These are phyloP conservation scores for Lantana camara DNA, from an alignment of 257 asterid genomes.

Conservation along the genomic window DNA sequence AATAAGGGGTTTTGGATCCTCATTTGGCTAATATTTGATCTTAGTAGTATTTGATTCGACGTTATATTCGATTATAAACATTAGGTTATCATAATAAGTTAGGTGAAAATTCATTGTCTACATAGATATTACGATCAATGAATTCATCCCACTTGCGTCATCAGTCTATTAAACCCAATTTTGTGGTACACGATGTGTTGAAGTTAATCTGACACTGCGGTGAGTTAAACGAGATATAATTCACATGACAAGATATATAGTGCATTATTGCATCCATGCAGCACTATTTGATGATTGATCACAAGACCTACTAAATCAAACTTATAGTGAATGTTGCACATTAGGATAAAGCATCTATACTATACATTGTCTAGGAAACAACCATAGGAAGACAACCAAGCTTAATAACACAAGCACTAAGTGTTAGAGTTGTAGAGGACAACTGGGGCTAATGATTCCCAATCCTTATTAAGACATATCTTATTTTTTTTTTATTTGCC, in stretches of 20 bases:
- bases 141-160: not conserved
- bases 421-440: slow-evolving; percentile 38
- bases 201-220: not conserved
- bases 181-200: not conserved
- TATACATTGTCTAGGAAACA: slow-evolving; percentile 29
- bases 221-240: not conserved
- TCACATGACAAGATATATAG: not conserved
- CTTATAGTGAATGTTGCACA: not conserved
- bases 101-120: not conserved
- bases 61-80: slow-evolving; percentile 10
- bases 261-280: slow-evolving; percentile 14
- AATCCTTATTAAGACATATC: too few relatives aligned
- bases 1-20: not conserved
- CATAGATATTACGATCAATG: not conserved
- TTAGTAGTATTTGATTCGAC: slow-evolving; percentile 24
- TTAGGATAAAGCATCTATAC: not conserved
- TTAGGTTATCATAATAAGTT: not conserved
- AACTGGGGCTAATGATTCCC: slow-evolving; percentile 22
- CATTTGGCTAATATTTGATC: slow-evolving; percentile 8
- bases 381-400: slow-evolving; percentile 44
- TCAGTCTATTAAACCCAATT: slow-evolving; percentile 3
- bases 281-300: too few relatives aligned
- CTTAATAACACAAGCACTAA: slow-evolving; percentile 27
- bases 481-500: slow-evolving; percentile 11
- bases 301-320: too few relatives aligned